These are phyloP conservation scores for Macrophomina phaseolina DNA, from an alignment of 2,329 filamentous ascomycete species.

Conservation along the genomic window DNA sequence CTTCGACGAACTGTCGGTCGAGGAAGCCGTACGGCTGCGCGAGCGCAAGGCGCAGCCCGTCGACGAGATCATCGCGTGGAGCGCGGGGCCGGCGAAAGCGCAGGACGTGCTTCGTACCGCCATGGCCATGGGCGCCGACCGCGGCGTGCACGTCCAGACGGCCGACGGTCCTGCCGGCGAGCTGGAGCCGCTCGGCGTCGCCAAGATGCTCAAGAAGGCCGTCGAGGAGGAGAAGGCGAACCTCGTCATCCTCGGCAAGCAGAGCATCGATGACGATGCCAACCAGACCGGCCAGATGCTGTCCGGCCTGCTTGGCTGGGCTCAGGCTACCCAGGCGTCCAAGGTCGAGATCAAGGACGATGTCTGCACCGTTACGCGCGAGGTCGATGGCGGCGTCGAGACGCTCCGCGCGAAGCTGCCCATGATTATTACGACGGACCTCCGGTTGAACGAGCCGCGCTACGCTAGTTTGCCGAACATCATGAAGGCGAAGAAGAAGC, in stretches of 20 bases:
- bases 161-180: constrained; percentile 66
- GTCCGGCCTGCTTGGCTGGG: constrained; percentile 87
- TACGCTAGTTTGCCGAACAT: constrained; percentile 97
- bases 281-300: constrained; percentile 98
- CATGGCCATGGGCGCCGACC: constrained; percentile 98
- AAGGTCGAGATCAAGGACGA: constrained; percentile 78
- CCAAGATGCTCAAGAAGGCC: constrained; percentile 81
- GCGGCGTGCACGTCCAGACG: constrained; percentile 76
- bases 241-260: constrained; percentile 92
- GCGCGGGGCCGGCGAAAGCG: constrained; percentile 85
- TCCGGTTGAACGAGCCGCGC: constrained; percentile 91
- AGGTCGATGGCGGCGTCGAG: constrained; percentile 95
- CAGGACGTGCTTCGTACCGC: constrained; percentile 90
- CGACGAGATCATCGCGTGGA: constrained; percentile 88
- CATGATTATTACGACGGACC: constrained; percentile 92
- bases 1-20: constrained; percentile 97
- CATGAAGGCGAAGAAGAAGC: constrained; percentile 99
- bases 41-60: constrained; percentile 78
- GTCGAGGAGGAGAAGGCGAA: constrained; percentile 87
- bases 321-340: constrained; percentile 91
- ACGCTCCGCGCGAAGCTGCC: constrained; percentile 85
- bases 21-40: constrained; percentile 93
- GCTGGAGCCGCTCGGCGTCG: constrained; percentile 87
- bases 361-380: constrained; percentile 77
- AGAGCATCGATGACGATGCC: constrained; percentile 96